Evolutionary conservation across 352 stramenopile species (phyloP), one percentile per base, ranked within the genome.

Genomic region (Globisporangium yorkense): DNA sequence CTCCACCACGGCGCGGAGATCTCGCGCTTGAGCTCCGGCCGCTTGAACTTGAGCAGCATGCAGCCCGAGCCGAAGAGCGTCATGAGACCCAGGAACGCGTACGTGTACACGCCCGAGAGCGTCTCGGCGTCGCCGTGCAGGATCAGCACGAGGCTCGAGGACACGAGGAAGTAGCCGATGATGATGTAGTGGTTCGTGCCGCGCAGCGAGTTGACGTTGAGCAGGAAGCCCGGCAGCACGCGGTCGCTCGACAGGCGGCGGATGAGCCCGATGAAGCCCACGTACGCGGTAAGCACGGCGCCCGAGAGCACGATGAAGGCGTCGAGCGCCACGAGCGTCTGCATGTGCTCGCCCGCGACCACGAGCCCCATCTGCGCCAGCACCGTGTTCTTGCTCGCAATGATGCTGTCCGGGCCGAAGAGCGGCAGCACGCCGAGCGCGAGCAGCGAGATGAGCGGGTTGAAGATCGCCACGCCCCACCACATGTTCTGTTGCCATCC

Each of bases 31-130:
- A 98, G 71, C 16, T 89, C 82, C 0, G 90, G 88, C 18, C 94
- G 82, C 75, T 98, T 98, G 61, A 96, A 96, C 76, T 98, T 98
- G 57, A 98, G 89, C 35, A 98, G 62, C 77, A 98, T 97, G 68
- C 89, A 97, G 53, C 92, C 92, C 45, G 77, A 81, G 50, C 89
- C 89, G 56, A 98, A 98, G 51, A 98, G 85, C 50, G 77, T 96
- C 91, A 98, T 98, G 44, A 98, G 87, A 0, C 85, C 87, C 24
- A 98, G 68, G 74, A 98, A 98, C n/a, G 92, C 88, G 70, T 97
- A 97, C 49, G 88, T 97, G 77, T 98, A 98, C 27, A 98, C 94
- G 27, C 92, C 92, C 52, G 84, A 94, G 13, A 98, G 78, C 31
- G 88, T 96, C 63, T 81, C 90, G 7, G 96, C 94, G 67, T 98